Evolutionary conservation across 768 basidiomycete genomes (phyloP).

Genomic region (Russula earlei): DNA sequence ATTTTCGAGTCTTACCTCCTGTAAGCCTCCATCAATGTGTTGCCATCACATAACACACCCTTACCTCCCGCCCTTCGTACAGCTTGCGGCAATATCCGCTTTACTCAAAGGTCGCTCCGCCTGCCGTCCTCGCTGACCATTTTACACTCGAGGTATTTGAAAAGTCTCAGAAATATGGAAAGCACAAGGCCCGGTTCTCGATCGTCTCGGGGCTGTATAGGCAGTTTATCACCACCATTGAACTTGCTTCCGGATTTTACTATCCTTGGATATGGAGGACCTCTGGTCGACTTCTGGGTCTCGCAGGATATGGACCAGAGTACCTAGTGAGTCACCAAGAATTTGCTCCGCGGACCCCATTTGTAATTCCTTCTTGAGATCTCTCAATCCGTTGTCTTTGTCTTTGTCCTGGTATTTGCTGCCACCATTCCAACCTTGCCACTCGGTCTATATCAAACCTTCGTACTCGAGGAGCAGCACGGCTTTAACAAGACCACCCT

Average conservation of each 20-base stretch:
- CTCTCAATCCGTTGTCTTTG: conserved; percentile 71
- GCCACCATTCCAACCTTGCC: conserved; percentile 67
- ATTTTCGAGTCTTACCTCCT: conserved; percentile 81
- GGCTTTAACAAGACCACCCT: conserved; percentile 96
- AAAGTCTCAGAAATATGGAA: conserved; percentile 88
- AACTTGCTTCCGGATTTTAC: conserved; percentile 61
- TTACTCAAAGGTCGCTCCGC: conserved; percentile 68
- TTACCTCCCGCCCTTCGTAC: neutral
- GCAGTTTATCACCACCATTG: conserved; percentile 55
- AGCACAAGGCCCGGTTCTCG: conserved; percentile 80
- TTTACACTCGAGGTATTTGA: conserved; percentile 64
- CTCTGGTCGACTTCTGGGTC: conserved; percentile 43
- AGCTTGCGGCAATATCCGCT: conserved; percentile 77
- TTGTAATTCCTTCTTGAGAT: conserved; percentile 44
- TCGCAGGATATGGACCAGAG: conserved; percentile 54
- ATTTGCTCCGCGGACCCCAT: neutral
- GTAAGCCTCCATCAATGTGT: conserved; percentile 37
- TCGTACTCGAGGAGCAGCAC: conserved; percentile 89
- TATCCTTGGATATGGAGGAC: conserved; percentile 76
- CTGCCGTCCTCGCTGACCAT: conserved; percentile 56
- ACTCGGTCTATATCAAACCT: conserved; percentile 75
- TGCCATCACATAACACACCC: neutral
- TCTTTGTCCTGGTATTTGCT: conserved; percentile 52
- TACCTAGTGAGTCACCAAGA: conserved; percentile 49
- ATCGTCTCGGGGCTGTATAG: conserved; percentile 66